Percentiles rank a stretch among this genome's conserved stretches.
Evolutionary conservation across 306 rosid species (phyloP).

Genomic region (Lotus japonicus): DNA sequence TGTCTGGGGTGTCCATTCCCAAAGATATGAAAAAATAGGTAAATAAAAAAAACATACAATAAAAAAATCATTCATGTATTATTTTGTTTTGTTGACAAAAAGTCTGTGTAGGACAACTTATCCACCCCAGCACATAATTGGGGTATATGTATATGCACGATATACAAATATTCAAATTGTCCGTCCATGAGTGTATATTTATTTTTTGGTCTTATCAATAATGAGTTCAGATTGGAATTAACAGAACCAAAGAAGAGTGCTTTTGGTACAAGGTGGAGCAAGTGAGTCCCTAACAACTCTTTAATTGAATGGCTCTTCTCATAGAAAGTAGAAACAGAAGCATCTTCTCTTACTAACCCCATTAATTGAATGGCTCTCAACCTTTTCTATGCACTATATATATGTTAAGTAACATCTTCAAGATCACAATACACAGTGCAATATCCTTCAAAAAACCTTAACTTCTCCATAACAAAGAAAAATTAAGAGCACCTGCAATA

Average conservation of each 20-base stretch:
- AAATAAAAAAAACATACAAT: no score
- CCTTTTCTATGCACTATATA: conserved; percentile 10
- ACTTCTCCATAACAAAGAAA: background rate
- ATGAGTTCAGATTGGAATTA: background rate
- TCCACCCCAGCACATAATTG: no score
- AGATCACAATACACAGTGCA: background rate
- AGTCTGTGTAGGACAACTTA: no score
- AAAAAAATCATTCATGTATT: no score
- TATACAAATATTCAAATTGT: no score
- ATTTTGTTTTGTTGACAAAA: no score
- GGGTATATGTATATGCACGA: no score
- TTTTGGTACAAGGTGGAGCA: conserved; percentile 40
- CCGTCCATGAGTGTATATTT: no score
- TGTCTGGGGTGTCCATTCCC: no score
- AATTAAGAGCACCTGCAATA: background rate
- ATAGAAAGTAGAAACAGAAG: background rate
- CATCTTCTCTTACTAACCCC: conserved; percentile 16
- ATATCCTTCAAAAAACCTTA: no score
- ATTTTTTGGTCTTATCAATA: background rate
- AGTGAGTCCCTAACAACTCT: conserved; percentile 34
- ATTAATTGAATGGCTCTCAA: conserved; percentile 8
- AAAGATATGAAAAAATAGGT: no score
- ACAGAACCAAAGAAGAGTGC: conserved; percentile 6
- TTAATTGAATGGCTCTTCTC: background rate
- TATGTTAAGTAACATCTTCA: background rate